Evolutionary conservation across 2,329 filamentous ascomycete species (phyloP).

Genomic region (Pezicula rhizophila): DNA sequence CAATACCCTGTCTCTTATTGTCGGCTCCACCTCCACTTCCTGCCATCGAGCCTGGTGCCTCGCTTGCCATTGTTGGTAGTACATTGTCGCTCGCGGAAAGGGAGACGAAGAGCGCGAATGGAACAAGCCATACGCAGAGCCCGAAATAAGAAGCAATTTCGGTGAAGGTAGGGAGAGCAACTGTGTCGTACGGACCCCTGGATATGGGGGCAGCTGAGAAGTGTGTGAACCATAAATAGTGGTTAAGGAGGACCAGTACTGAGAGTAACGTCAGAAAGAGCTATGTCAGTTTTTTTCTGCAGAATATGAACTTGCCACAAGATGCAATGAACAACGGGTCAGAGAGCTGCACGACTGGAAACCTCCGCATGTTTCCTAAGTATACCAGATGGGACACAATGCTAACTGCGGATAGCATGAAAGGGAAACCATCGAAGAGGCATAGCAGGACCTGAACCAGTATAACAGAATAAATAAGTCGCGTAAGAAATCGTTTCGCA

Average conservation of each 20-base stretch:
- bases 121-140: slow-evolving; percentile 92
- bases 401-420: slow-evolving; percentile 66
- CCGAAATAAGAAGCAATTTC: slow-evolving; percentile 97
- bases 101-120: slow-evolving; percentile 91
- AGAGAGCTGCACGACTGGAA: slow-evolving; percentile 73
- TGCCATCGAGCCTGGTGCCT: slow-evolving; percentile 39
- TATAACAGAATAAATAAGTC: slow-evolving; percentile 79
- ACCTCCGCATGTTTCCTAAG: slow-evolving; percentile 72
- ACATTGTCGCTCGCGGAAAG: slow-evolving; percentile 93
- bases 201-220: slow-evolving; percentile 64
- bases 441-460: slow-evolving; percentile 67
- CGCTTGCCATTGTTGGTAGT: slow-evolving; percentile 82
- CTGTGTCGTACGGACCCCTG: slow-evolving; percentile 57
- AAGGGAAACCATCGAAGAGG: slow-evolving; percentile 79
- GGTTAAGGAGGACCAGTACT: slow-evolving; percentile 82
- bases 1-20: slow-evolving; percentile 56
- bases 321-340: slow-evolving; percentile 83
- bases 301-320: slow-evolving; percentile 55
- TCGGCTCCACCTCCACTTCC: slow-evolving; percentile 34
- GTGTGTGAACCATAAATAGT: slow-evolving; percentile 93
- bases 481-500: slow-evolving; percentile 78
- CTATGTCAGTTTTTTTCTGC: background rate
- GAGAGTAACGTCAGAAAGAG: slow-evolving; percentile 13
- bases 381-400: slow-evolving; percentile 81
- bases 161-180: slow-evolving; percentile 72